Evolutionary conservation across 2,329 filamentous ascomycete genomes (phyloP).

Genomic region (Dactylella cylindrospora): DNA sequence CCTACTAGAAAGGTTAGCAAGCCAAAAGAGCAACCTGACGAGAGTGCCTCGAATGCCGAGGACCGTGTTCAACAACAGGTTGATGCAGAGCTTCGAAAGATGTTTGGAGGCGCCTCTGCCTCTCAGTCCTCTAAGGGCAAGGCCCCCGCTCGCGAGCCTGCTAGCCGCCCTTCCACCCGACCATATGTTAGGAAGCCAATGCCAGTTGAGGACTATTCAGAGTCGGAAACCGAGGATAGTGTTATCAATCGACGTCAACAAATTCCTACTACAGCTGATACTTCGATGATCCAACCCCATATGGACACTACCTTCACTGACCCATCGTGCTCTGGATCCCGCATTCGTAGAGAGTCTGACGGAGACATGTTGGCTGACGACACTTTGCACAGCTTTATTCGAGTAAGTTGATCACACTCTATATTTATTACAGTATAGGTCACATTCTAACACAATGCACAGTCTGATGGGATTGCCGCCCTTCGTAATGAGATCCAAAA

Average conservation of each 20-base stretch:
- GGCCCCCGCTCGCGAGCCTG: slow-evolving; percentile 29
- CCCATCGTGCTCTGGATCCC: slow-evolving; percentile 29
- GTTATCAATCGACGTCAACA: neutral
- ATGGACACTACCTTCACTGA: slow-evolving; percentile 37
- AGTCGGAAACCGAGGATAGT: slow-evolving; percentile 9
- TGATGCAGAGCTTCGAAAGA: slow-evolving; percentile 34
- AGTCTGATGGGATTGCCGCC: slow-evolving; percentile 30
- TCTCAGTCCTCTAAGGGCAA: slow-evolving; percentile 26
- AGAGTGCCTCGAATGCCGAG: slow-evolving; percentile 4
- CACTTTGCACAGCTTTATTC: slow-evolving; percentile 31
- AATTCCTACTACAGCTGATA: neutral
- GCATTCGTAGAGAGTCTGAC: slow-evolving; percentile 21
- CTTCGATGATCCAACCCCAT: slow-evolving; percentile 12
- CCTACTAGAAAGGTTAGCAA: slow-evolving; percentile 4
- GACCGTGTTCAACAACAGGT: slow-evolving; percentile 36
- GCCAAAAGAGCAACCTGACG: slow-evolving; percentile 1
- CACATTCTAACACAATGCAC: slow-evolving; percentile 19
- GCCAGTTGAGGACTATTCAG: slow-evolving; percentile 29
- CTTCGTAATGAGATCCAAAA: slow-evolving; percentile 23
- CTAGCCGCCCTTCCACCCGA: slow-evolving; percentile 17
- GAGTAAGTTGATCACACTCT: slow-evolving; percentile 5
- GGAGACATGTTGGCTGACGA: slow-evolving; percentile 30
- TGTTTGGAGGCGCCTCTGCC: slow-evolving; percentile 21
- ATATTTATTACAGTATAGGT: slow-evolving; percentile 1
- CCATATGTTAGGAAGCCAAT: slow-evolving; percentile 40